These are phyloP conservation scores for Jamesozyma jinghongensis DNA, from an alignment of 805 yeast species.

Conservation along the genomic window DNA sequence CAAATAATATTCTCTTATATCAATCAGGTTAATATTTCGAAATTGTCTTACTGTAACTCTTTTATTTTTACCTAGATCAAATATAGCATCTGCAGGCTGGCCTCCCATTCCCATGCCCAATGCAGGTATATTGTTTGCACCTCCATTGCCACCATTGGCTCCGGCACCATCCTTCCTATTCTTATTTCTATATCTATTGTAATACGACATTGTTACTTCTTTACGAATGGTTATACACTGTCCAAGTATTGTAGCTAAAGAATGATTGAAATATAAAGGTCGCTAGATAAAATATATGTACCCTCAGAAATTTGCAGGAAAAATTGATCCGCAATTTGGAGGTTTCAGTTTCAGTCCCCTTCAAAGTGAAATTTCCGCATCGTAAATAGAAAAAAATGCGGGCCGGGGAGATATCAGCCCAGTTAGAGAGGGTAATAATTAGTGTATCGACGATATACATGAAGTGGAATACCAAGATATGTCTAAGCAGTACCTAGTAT, in stretches of 20 bases:
- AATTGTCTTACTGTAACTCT: constrained; percentile 66
- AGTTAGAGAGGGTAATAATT: background rate
- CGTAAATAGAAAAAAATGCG: background rate
- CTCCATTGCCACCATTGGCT: constrained; percentile 3
- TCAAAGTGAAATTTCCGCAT: background rate
- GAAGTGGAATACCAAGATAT: too few relatives aligned
- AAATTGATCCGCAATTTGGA: too few relatives aligned
- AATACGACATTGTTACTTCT: constrained; percentile 20
- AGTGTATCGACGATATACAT: background rate
- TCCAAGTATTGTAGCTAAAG: too few relatives aligned
- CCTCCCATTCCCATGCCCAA: constrained; percentile 8
- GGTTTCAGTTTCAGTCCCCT: background rate
- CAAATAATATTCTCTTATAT: constrained; percentile 75
- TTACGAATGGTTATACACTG: too few relatives aligned
- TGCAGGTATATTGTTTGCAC: constrained; percentile 1
- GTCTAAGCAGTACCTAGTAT: too few relatives aligned
- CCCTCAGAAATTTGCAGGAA: background rate
- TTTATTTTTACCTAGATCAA: constrained; percentile 50
- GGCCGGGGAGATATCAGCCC: too few relatives aligned
- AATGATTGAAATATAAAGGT: too few relatives aligned
- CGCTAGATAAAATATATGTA: too few relatives aligned
- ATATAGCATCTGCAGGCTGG: constrained; percentile 24
- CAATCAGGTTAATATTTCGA: constrained; percentile 59
- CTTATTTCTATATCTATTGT: constrained; percentile 23
- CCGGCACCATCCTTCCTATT: constrained; percentile 11